A percentile compares a stretch with the other conserved stretches of the same genome.
phyloP scores from a whole-genome alignment of 805 yeast genomes.

The Starmera amethionina region DNA sequence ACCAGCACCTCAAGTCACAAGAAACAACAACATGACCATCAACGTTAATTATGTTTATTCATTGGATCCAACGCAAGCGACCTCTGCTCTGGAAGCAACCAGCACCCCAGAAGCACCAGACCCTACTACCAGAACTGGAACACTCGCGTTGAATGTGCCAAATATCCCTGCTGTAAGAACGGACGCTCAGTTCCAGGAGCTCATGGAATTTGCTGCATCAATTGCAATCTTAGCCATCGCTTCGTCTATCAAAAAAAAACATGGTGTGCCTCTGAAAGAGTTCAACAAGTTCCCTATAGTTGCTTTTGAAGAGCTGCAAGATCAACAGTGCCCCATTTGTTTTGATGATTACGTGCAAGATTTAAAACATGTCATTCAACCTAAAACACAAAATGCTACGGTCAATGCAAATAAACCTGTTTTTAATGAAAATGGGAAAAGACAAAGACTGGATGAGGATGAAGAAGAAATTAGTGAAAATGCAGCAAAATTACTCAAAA shows the following conservation, averaged over 20 bases:
- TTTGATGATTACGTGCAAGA: conserved; percentile 36
- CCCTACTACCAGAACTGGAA: conserved; percentile 32
- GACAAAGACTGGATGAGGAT: conserved; percentile 6
- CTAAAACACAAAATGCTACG: conserved; percentile 2
- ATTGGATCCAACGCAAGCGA: conserved; percentile 2
- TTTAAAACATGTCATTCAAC: conserved; percentile 1
- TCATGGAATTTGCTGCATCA: conserved; percentile 58
- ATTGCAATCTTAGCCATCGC: conserved; percentile 58
- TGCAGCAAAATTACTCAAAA: conserved; percentile 12
- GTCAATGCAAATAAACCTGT: conserved; percentile 5
- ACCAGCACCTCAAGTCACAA: conserved; percentile 1
- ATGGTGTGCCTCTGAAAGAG: conserved; percentile 42
- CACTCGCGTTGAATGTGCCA: conserved; percentile 57
- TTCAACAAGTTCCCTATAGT: conserved; percentile 41
- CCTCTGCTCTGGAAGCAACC: neutral
- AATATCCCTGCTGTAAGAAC: conserved; percentile 53
- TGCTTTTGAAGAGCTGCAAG: conserved; percentile 21
- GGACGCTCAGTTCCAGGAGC: conserved; percentile 41
- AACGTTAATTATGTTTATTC: conserved; percentile 30
- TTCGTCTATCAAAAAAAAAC: conserved; percentile 34
- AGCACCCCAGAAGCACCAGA: neutral
- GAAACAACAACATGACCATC: conserved; percentile 25
- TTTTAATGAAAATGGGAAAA: conserved; percentile 7
- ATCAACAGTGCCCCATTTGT: conserved; percentile 50
- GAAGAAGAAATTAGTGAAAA: conserved; percentile 16